Evolutionary conservation across 495 filamentous ascomycete species (phyloP).

Genomic region (Podospora comata): DNA sequence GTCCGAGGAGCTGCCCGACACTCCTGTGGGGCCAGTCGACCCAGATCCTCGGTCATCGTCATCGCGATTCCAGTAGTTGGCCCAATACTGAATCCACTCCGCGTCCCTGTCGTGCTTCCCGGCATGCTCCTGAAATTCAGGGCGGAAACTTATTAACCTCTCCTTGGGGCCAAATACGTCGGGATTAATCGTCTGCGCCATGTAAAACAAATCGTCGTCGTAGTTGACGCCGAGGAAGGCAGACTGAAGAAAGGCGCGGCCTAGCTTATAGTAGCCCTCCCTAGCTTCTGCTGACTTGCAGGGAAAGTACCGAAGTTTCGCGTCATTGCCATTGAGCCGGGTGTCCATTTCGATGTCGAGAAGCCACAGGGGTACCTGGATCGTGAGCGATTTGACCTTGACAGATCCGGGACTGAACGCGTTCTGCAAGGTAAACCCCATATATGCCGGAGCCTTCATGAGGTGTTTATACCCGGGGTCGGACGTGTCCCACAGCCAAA

Average conservation of each 20-base stretch:
- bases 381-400: background rate
- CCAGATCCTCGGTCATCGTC: background rate
- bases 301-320: slow-evolving; percentile 10
- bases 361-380: slow-evolving; percentile 14
- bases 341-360: slow-evolving; percentile 13
- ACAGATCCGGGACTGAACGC: background rate
- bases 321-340: background rate
- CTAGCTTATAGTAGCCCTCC: slow-evolving; percentile 6
- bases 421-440: slow-evolving; percentile 12
- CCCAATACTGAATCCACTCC: background rate
- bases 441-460: background rate
- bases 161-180: background rate
- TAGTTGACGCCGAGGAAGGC: slow-evolving; percentile 15
- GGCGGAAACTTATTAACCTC: background rate
- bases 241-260: slow-evolving; percentile 13
- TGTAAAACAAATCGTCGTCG: background rate
- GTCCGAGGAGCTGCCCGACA: background rate
- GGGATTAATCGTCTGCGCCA: slow-evolving; percentile 12
- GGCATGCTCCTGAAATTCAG: background rate
- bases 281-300: slow-evolving; percentile 4
- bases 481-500: slow-evolving; percentile 14
- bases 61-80: background rate
- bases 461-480: slow-evolving; percentile 7
- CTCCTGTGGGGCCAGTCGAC: too few relatives aligned
- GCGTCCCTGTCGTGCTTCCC: background rate